phyloP scores from a whole-genome alignment of 2,329 filamentous ascomycete species.

The Parascedosporium putredinis region DNA sequence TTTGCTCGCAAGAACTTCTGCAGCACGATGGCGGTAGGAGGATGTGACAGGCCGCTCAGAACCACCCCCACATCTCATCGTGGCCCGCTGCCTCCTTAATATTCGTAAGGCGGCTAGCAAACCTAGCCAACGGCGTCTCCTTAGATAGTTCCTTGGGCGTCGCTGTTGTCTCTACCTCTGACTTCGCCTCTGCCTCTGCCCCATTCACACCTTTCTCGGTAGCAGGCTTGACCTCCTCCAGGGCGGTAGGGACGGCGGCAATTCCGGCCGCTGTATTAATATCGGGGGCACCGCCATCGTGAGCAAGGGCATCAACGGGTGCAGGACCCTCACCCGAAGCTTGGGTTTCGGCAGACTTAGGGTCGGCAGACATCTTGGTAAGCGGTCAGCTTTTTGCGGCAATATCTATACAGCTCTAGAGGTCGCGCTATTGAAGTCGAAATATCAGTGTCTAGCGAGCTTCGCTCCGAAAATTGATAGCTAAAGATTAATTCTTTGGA shows the following conservation, averaged over 20 bases:
- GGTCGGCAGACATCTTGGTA: not conserved
- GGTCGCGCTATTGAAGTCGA: not conserved
- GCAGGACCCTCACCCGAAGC: not conserved
- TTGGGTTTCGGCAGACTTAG: not conserved
- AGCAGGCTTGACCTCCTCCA: constrained; percentile 11
- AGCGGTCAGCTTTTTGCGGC: no score
- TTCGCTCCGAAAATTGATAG: no score
- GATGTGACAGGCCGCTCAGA: constrained; percentile 48
- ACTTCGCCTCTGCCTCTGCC: no score
- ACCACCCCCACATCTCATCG: constrained; percentile 81
- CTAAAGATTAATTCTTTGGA: no score
- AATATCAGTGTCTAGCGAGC: no score
- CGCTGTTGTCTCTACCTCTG: constrained; percentile 1
- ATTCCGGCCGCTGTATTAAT: constrained; percentile 10
- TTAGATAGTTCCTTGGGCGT: constrained; percentile 11
- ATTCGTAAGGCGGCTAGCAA: constrained; percentile 47
- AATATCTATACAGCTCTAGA: not conserved
- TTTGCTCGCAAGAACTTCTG: constrained; percentile 95
- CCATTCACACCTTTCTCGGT: no score
- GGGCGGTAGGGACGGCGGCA: constrained; percentile 10
- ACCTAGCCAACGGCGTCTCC: constrained; percentile 36
- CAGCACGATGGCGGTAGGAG: constrained; percentile 73
- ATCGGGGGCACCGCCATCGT: constrained; percentile 12
- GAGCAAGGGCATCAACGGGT: constrained; percentile 6
- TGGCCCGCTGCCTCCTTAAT: constrained; percentile 50